A percentile compares a stretch with the other conserved stretches of the same genome.
phyloP scores from a whole-genome alignment of 352 stramenopile genomes.

The Globisporangium nagaii region DNA sequence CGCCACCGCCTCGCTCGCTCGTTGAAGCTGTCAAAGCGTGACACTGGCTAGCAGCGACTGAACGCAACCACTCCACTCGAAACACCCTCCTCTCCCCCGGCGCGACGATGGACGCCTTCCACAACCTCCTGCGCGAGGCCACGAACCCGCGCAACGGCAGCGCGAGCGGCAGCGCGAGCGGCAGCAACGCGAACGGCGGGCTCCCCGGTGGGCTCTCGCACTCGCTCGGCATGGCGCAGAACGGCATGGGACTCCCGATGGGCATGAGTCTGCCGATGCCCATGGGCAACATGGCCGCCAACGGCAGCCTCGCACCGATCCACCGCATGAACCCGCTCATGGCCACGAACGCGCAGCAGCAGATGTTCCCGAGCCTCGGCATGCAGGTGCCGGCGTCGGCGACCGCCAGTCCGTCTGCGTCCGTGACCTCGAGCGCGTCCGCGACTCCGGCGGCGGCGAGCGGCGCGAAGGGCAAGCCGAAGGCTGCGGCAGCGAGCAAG shows the following conservation, averaged over 20 bases:
- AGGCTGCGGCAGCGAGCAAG: constrained; percentile 46
- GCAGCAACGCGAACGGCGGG: constrained; percentile 11
- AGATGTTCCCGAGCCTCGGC: constrained; percentile 60
- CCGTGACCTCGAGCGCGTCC: constrained; percentile 9
- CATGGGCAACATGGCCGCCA: constrained; percentile 41
- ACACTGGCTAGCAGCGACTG: too few relatives aligned
- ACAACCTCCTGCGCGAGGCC: constrained; percentile 71
- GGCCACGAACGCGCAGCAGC: constrained; percentile 40
- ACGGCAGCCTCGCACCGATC: constrained; percentile 53
- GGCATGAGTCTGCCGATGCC: constrained; percentile 22
- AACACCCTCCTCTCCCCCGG: neutral
- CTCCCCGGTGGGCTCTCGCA: constrained; percentile 29
- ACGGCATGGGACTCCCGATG: constrained; percentile 23
- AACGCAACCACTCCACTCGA: neutral
- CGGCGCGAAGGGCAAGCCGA: constrained; percentile 42
- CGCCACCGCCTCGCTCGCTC: neutral
- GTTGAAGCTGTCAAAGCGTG: constrained; percentile 8
- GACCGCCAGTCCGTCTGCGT: constrained; percentile 10
- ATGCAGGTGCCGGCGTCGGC: constrained; percentile 12
- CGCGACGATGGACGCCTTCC: constrained; percentile 61
- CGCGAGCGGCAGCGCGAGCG: constrained; percentile 7
- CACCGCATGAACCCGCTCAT: constrained; percentile 75
- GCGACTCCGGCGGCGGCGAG: constrained; percentile 11
- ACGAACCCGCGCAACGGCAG: constrained; percentile 44
- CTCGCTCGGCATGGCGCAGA: constrained; percentile 33